phyloP scores from a whole-genome alignment of 169 alveolate species.

The Plasmodium vivax region DNA sequence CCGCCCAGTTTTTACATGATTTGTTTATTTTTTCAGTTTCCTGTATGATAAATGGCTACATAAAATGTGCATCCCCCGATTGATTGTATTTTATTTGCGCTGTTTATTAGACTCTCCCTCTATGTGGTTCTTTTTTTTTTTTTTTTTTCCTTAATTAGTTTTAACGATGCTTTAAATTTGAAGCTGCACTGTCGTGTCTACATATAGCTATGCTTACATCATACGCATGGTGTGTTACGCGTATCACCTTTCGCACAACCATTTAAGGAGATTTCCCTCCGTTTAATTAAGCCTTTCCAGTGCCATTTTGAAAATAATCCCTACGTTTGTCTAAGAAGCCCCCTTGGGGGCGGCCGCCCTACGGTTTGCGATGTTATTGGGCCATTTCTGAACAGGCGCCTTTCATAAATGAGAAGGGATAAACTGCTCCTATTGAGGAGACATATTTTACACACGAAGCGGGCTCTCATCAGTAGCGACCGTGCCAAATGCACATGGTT shows the following conservation, averaged over 20 bases:
- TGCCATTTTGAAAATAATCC: not conserved
- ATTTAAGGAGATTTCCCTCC: not conserved
- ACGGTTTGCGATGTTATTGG: not conserved
- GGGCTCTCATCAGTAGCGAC: not conserved
- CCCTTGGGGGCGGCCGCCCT: not conserved
- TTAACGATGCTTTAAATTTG: not conserved
- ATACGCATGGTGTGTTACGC: not conserved
- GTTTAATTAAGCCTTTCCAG: not conserved
- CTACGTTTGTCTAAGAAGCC: not conserved
- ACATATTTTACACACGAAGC: not conserved
- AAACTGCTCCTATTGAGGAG: not conserved
- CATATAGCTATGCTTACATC: not conserved
- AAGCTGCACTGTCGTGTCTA: not conserved
- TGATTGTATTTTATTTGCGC: not conserved
- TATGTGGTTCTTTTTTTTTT: not conserved
- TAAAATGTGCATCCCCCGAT: not conserved
- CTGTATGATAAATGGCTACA: not conserved
- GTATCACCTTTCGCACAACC: not conserved
- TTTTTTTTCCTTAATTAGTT: not conserved
- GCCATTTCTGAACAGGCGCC: not conserved
- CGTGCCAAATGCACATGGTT: not conserved
- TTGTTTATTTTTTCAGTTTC: constrained; percentile 3
- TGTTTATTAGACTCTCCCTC: not conserved
- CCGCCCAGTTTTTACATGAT: not conserved
- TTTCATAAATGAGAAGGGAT: not conserved